These are phyloP conservation scores for Neonectria faginata DNA, from an alignment of 2,329 filamentous ascomycete species.

Conservation along the genomic window DNA sequence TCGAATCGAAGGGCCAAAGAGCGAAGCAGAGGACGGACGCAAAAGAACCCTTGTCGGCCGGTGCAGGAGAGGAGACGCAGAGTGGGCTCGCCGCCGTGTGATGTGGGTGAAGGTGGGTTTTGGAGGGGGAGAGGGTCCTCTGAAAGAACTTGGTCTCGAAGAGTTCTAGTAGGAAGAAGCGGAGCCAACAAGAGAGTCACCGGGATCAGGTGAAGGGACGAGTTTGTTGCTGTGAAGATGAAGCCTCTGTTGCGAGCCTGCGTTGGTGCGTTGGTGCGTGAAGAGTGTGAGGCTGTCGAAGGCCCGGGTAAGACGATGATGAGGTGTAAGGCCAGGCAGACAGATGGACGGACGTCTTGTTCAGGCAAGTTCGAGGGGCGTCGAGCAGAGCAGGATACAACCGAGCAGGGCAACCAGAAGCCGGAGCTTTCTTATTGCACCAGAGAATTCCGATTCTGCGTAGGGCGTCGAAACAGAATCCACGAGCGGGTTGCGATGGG, in stretches of 20 bases:
- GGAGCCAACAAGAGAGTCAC: constrained; percentile 20
- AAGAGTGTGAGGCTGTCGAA: not conserved
- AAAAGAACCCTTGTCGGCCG: constrained; percentile 26
- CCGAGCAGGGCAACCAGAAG: not conserved
- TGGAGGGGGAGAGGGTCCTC: constrained; percentile 35
- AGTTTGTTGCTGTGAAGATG: not conserved
- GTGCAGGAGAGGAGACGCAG: constrained; percentile 19
- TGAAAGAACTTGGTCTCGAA: constrained; percentile 35
- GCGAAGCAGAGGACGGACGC: constrained; percentile 32
- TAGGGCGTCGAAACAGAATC: constrained; percentile 16
- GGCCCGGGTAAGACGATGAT: not conserved
- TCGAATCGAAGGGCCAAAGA: constrained; percentile 15
- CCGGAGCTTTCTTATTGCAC: not conserved
- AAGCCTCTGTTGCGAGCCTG: not conserved
- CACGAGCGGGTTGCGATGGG: constrained; percentile 32
- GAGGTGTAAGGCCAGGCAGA: not conserved
- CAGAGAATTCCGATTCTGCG: not conserved
- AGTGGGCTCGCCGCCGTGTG: constrained; percentile 22
- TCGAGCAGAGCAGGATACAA: not conserved
- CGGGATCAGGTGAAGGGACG: not conserved
- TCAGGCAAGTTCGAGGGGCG: constrained; percentile 7
- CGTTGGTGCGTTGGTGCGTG: constrained; percentile 1
- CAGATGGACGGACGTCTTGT: not conserved
- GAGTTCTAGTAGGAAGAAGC: constrained; percentile 37
- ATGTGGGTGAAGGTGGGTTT: constrained; percentile 47